These are phyloP conservation scores for Nidularia pulvinata DNA, from an alignment of 768 basidiomycete genomes.

Conservation along the genomic window DNA sequence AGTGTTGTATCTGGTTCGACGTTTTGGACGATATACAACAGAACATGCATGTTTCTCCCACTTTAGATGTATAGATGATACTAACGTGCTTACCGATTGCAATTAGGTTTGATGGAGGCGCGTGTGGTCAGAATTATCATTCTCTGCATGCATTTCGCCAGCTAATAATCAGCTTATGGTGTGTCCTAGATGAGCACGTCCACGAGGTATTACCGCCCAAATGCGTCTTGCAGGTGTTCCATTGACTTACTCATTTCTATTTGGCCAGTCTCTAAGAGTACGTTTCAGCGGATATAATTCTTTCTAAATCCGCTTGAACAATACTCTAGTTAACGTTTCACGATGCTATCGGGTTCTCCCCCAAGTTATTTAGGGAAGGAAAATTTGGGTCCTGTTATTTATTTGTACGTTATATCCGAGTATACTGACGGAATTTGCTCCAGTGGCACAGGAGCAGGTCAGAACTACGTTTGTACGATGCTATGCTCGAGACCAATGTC, in stretches of 20 bases:
- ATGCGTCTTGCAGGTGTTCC: background rate
- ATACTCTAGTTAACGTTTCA: constrained; percentile 19
- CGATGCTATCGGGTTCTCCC: constrained; percentile 28
- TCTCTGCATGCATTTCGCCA: background rate
- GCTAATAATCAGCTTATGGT: background rate
- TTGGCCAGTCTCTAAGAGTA: constrained; percentile 14
- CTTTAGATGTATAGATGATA: background rate
- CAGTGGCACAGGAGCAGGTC: constrained; percentile 14
- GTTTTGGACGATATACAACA: constrained; percentile 30
- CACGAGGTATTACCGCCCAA: constrained; percentile 15
- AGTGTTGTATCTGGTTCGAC: constrained; percentile 31
- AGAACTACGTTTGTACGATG: background rate
- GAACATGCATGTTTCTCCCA: constrained; percentile 14
- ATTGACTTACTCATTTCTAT: background rate
- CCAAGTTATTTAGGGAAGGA: constrained; percentile 11
- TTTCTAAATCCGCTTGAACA: background rate
- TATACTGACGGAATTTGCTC: background rate
- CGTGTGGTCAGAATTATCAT: constrained; percentile 18
- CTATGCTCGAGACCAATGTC: background rate
- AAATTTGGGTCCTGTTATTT: constrained; percentile 13
- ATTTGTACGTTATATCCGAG: background rate
- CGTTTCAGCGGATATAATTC: background rate
- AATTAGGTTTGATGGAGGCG: constrained; percentile 22
- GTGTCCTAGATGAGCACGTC: constrained; percentile 18
- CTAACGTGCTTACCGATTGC: background rate